Conservation (phyloP, 164 flowering plant species). For the Vitis rupestris region DNA sequence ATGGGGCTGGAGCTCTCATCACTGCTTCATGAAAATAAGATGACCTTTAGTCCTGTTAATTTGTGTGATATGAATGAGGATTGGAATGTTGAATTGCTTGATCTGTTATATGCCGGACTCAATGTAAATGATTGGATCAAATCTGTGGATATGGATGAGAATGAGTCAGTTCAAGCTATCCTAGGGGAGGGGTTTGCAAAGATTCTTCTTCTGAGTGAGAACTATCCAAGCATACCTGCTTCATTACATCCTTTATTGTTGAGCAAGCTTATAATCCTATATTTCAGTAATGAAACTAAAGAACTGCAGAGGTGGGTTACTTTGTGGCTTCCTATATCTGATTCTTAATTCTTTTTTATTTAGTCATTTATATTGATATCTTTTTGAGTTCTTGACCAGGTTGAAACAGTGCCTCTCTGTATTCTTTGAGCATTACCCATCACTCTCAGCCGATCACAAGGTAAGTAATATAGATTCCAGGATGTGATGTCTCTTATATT, state of each 20-base stretch:
- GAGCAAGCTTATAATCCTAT: constrained; percentile 61
- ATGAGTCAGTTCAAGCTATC: constrained; percentile 64
- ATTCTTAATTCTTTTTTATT: not conserved
- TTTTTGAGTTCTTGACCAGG: constrained; percentile 36
- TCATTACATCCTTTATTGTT: constrained; percentile 54
- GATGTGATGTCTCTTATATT: not conserved
- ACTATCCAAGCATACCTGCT: constrained; percentile 60
- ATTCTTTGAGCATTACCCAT: constrained; percentile 93
- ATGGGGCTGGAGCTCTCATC: constrained; percentile 38
- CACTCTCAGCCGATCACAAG: constrained; percentile 83
- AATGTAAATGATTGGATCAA: constrained; percentile 34
- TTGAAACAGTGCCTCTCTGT: constrained; percentile 90
- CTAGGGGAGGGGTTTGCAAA: constrained; percentile 93
- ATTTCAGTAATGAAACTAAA: constrained; percentile 60
- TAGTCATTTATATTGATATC: not conserved
- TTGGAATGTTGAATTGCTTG: constrained; percentile 42
- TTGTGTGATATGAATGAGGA: constrained; percentile 33
- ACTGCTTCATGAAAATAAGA: constrained; percentile 24
- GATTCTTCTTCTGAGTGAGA: constrained; percentile 77
- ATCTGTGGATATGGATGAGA: constrained; percentile 41
- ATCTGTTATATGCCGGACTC: constrained; percentile 69
- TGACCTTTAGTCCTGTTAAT: constrained; percentile 23
- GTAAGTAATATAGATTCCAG: constrained; percentile 31
- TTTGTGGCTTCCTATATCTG: not conserved
- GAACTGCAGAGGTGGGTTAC: constrained; percentile 53